Evolutionary conservation across 192 early-diverging fungal genomes (phyloP), one percentile per base, ranked within the genome.

Genomic region (Coemansia interrupta): DNA sequence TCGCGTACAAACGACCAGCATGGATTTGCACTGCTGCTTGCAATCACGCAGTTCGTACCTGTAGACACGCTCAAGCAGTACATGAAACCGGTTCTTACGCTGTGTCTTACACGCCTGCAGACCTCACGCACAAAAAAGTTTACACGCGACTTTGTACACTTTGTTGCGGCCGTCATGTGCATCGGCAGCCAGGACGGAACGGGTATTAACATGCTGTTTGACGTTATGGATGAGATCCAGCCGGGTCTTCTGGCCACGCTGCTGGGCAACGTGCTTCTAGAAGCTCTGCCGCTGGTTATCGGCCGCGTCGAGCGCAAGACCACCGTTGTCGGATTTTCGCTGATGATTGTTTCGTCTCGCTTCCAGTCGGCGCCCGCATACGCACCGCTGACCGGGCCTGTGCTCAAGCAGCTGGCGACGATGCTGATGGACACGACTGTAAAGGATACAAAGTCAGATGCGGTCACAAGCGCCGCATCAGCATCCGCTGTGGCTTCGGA

Each of bases 1-100:
- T 93, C 92, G 15, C 84, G 87, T 56, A 54, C 87, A 29, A 91
- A 91, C 62, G 95, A 97, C 72, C 86, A 91, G 52, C 84, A 89
- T 65, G 94, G 87, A 0, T 90, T 99, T 42, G 83, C 86, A 23
- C 79, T 99, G 52, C 68, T 99, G 56, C 70, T 82, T 57, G 72
- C 90, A 13, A 82, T 96, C 43, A 87, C 93, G 56, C 73, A 88
- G 49, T 83, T 88, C 65, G 79, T 92, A 5, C 89, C 92, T n/a
- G 78, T 78, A 73, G 85, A 74, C 10, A 72, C 78, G 14, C 63
- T 89, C 12, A 56, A 63, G 29, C 66, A 73, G 47, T 86, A 80
- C 60, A 55, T 86, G 42, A 82, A 83, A 57, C 81, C 84, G 20
- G 77, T 89, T 23, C 80, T 88, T 53, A 80, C 82, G 64, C 81